phyloP scores from a whole-genome alignment of 2,329 filamentous ascomycete species.

The Cercospora canescens region DNA sequence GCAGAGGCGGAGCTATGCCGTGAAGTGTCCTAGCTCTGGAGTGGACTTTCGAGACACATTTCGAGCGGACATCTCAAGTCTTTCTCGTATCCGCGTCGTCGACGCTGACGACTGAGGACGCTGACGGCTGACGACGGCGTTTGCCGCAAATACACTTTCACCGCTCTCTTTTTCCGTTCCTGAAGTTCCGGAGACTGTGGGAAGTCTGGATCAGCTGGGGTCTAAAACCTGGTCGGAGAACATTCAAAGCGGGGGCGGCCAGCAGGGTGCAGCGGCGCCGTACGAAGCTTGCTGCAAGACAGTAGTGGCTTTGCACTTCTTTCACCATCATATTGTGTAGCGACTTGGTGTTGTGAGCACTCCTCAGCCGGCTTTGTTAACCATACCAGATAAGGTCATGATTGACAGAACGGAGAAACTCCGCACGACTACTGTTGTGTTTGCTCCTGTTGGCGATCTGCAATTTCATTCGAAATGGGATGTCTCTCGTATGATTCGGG shows the following conservation, averaged over 20 bases:
- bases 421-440: not conserved
- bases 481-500: not conserved
- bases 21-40: not conserved
- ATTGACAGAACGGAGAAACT: no score
- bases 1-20: not conserved
- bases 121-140: no score
- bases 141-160: no score
- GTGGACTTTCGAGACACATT: not conserved
- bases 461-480: not conserved
- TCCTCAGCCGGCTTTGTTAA: no score
- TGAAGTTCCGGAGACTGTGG: not conserved
- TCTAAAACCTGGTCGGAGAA: not conserved
- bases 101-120: not conserved
- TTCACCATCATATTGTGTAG: no score
- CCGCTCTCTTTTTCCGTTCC: not conserved
- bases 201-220: not conserved
- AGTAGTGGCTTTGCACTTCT: no score
- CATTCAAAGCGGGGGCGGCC: no score
- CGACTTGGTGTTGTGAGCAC: no score
- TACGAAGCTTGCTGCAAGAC: not conserved
- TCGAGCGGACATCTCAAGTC: not conserved
- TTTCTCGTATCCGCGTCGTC: not conserved
- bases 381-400: no score
- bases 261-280: no score
- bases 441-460: not conserved